phyloP scores from a whole-genome alignment of 345 rosid genomes.

The Eucalyptus paniculata region DNA sequence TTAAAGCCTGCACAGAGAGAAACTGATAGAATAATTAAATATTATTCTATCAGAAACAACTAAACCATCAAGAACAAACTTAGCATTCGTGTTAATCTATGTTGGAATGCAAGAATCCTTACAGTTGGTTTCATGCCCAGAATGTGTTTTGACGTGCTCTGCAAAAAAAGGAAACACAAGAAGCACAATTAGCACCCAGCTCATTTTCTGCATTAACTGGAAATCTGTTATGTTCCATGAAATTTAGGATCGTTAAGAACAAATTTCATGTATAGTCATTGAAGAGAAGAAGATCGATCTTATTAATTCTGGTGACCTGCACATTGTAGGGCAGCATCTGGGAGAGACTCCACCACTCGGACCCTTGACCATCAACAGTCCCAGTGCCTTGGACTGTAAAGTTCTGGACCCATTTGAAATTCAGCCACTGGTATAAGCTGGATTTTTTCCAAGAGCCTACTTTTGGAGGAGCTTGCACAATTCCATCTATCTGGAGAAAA shows the following conservation, averaged over 20 bases:
- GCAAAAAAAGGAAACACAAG: neutral
- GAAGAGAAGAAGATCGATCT: neutral
- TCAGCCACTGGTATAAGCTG: slow-evolving; percentile 70
- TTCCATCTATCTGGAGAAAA: slow-evolving; percentile 59
- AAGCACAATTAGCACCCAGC: neutral
- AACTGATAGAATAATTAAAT: no score
- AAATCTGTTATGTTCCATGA: neutral
- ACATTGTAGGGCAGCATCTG: slow-evolving; percentile 30
- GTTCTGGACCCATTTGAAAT: slow-evolving; percentile 69
- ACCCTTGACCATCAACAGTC: slow-evolving; percentile 69
- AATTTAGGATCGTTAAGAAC: neutral
- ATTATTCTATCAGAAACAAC: neutral
- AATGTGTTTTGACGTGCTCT: slow-evolving; percentile 37
- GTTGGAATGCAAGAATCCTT: neutral
- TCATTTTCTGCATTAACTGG: neutral
- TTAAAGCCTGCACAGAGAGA: slow-evolving; percentile 32
- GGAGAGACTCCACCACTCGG: slow-evolving; percentile 54
- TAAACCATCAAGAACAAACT: neutral
- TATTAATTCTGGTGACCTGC: neutral
- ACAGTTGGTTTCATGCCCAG: slow-evolving; percentile 81
- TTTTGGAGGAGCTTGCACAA: slow-evolving; percentile 45
- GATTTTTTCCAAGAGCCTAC: slow-evolving; percentile 62
- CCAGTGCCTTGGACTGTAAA: slow-evolving; percentile 73
- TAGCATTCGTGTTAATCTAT: neutral
- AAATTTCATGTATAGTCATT: neutral